phyloP scores from a whole-genome alignment of 768 basidiomycete species.

The Lactarius vividus region DNA sequence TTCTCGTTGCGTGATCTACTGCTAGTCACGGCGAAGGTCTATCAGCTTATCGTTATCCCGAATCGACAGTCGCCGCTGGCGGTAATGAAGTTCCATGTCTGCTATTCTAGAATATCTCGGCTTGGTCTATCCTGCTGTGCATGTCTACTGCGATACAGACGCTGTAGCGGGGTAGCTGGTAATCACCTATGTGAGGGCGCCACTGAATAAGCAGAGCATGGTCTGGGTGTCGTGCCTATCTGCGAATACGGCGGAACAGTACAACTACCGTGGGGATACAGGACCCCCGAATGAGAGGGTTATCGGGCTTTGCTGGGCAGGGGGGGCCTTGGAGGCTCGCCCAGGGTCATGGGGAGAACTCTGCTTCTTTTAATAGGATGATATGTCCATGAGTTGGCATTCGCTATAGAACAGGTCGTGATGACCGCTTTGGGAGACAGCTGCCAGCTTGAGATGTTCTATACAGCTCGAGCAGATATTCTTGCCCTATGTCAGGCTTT shows the following conservation, averaged over 20 bases:
- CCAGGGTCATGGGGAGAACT: background rate
- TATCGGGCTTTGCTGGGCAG: background rate
- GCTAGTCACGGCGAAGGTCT: background rate
- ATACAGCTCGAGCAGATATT: too few species aligned
- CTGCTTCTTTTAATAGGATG: background rate
- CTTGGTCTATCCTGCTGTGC: background rate
- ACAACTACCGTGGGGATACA: background rate
- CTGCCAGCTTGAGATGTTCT: background rate
- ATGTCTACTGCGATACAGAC: too few species aligned
- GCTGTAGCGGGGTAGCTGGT: background rate
- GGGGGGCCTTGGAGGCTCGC: background rate
- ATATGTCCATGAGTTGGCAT: background rate
- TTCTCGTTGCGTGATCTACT: background rate
- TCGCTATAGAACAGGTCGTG: background rate
- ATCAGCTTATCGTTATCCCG: constrained; percentile 4
- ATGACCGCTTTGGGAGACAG: background rate
- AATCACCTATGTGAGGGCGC: background rate
- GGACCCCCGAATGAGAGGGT: background rate
- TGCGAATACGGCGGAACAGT: background rate
- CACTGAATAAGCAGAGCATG: background rate
- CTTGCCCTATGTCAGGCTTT: too few species aligned
- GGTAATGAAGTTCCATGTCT: background rate
- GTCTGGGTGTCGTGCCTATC: background rate
- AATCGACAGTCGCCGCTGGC: background rate
- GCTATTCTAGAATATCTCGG: constrained; percentile 11